Conservation (phyloP, 805 yeast genomes). For the Monosporozyma yasuniensis region DNA sequence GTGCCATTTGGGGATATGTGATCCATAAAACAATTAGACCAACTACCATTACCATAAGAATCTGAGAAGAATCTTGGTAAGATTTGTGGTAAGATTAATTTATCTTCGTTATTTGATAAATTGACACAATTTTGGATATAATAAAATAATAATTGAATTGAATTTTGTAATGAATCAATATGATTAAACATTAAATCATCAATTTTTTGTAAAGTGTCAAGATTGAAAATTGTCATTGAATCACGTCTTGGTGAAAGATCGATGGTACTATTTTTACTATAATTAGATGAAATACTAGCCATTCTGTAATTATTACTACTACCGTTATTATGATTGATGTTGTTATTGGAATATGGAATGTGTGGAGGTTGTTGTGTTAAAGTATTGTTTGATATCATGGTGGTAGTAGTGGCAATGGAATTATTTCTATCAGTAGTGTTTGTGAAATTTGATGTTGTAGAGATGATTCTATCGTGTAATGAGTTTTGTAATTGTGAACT, state of each 20-base stretch:
- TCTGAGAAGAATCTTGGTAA: constrained; percentile 63
- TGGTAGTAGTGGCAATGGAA: background rate
- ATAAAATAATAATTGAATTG: constrained; percentile 23
- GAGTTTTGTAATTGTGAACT: background rate
- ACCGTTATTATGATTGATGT: background rate
- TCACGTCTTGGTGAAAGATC: background rate
- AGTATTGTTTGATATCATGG: background rate
- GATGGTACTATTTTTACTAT: background rate
- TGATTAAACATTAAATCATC: constrained; percentile 16
- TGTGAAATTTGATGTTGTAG: background rate
- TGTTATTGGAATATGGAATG: background rate
- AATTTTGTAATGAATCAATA: constrained; percentile 24
- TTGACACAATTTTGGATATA: constrained; percentile 16
- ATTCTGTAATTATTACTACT: background rate
- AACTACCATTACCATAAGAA: constrained; percentile 68
- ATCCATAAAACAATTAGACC: constrained; percentile 54
- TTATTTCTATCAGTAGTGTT: background rate
- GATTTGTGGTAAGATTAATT: constrained; percentile 45
- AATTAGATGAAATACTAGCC: background rate
- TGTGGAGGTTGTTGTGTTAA: background rate
- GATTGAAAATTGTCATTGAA: background rate
- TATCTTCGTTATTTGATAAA: constrained; percentile 10
- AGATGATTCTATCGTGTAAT: background rate
- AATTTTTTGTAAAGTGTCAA: background rate
- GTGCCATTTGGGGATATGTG: background rate